Evolutionary conservation across 768 basidiomycete species (phyloP), one percentile per base, ranked within the genome.

Genomic region (Cyclocybe aegerita): DNA sequence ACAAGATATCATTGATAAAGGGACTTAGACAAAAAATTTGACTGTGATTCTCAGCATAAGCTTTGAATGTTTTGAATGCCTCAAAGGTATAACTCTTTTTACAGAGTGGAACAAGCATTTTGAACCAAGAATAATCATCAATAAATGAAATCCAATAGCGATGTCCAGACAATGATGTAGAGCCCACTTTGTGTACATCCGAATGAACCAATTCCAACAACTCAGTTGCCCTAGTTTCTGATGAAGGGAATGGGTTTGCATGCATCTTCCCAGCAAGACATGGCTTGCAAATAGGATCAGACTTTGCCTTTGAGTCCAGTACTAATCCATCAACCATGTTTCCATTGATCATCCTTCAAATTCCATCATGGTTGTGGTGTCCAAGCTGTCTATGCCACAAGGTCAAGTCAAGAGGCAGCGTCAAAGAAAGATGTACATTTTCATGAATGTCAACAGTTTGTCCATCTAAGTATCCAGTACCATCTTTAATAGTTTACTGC

Each of bases 301-400:
- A 32, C 32, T 11, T 16, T 7, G 9, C 32, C 3, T 34, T 48
- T 2, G 37, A 53, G 17, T 23, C 23, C 23, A 23, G 23, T 23
- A 23, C 23, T 23, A 4, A 41, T n/a, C 60, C 56, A 23, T 39
- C 44, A 34, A 60, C 53, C 9, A 54, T 43, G 10, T 45, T 35
- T 31, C 56, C 15, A 7, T 31, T 39, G 6, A 40, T 43, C 39
- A 57, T 36, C 14, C 14, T 46, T 17, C 53, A 48, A 31, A 60
- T 46, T 23, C 52, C 59, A 17, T 48, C 55, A 52, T 49, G 41
- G 49, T 65, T 65, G 33, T 57, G 49, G 50, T 71, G 70, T 5
- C 50, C 63, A 34, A 58, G 60, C n/a, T 65, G 55, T 29, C 52
- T 53, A 56, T 72, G 70, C 65, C 66, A 66, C 4, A 65, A 53